phyloP scores from a whole-genome alignment of 1,284 basidiomycete species.

The Macrocybe sp. region DNA sequence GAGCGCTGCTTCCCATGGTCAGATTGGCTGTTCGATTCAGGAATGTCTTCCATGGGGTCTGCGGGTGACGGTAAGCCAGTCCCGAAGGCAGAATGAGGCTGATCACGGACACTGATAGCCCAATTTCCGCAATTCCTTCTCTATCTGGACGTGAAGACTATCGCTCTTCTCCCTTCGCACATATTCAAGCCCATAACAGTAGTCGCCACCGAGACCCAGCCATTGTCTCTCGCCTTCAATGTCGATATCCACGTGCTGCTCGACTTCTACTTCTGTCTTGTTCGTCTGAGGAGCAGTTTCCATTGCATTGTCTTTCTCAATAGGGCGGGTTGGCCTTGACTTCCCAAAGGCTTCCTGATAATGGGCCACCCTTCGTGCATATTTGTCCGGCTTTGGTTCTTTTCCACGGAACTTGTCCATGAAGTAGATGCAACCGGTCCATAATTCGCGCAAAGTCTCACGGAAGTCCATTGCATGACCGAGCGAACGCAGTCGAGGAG shows the following conservation, averaged over 20 bases:
- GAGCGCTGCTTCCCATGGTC: conserved; percentile 29
- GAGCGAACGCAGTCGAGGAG: conserved; percentile 50
- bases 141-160: conserved; percentile 45
- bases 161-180: conserved; percentile 43
- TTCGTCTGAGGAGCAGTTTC: conserved; percentile 1
- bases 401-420: conserved; percentile 41
- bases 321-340: conserved; percentile 19
- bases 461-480: conserved; percentile 62
- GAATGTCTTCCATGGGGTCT: conserved; percentile 1
- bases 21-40: conserved; percentile 15
- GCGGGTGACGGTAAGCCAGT: background rate
- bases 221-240: conserved; percentile 44
- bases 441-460: conserved; percentile 59
- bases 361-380: conserved; percentile 41
- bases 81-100: background rate
- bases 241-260: conserved; percentile 33
- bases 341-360: conserved; percentile 49
- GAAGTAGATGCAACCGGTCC: conserved; percentile 51
- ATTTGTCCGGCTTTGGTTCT: conserved; percentile 42
- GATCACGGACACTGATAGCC: conserved; percentile 34
- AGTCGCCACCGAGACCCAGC: conserved; percentile 44
- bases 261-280: conserved; percentile 27
- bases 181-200: conserved; percentile 36
- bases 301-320: conserved; percentile 13
- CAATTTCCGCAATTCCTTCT: conserved; percentile 43